These are phyloP conservation scores for Hypseocharis bilobata DNA, from an alignment of 441 rosid species.

Conservation along the genomic window DNA sequence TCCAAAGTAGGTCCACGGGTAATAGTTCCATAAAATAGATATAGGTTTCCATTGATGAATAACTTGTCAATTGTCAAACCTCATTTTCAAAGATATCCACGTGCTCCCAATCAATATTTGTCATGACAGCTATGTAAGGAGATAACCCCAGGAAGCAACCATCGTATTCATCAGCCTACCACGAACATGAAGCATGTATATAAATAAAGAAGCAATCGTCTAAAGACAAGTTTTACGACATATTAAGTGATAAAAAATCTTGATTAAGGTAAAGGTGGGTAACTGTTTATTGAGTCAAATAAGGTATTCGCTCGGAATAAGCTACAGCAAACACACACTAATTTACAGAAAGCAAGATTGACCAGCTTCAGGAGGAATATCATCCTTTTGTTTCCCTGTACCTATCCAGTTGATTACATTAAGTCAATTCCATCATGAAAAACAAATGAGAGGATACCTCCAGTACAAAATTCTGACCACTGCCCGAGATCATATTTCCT, in stretches of 20 bases:
- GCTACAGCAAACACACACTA: neutral
- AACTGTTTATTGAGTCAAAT: neutral
- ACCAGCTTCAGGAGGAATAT: neutral
- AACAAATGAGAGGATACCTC: slow-evolving; percentile 18
- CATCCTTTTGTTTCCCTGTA: neutral
- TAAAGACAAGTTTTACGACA: neutral
- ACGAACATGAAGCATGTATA: neutral
- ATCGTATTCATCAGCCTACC: slow-evolving; percentile 32
- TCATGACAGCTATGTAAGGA: slow-evolving; percentile 27
- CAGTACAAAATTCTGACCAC: slow-evolving; percentile 25
- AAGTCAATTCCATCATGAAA: slow-evolving; percentile 7
- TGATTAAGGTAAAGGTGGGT: neutral
- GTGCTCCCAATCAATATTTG: slow-evolving; percentile 32
- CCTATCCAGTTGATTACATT: neutral
- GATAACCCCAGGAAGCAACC: slow-evolving; percentile 29
- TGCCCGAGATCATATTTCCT: slow-evolving; percentile 23
- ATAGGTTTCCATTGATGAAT: neutral
- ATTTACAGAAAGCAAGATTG: neutral
- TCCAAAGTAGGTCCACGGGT: neutral
- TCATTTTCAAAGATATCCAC: slow-evolving; percentile 26
- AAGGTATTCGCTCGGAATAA: neutral
- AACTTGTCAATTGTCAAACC: slow-evolving; percentile 15
- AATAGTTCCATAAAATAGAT: neutral
- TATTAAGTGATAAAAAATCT: neutral
- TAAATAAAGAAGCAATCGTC: neutral